Percentiles rank a stretch among this genome's conserved stretches.
phyloP scores from a whole-genome alignment of 768 basidiomycete genomes.

The Pleurotus tuber-regium region DNA sequence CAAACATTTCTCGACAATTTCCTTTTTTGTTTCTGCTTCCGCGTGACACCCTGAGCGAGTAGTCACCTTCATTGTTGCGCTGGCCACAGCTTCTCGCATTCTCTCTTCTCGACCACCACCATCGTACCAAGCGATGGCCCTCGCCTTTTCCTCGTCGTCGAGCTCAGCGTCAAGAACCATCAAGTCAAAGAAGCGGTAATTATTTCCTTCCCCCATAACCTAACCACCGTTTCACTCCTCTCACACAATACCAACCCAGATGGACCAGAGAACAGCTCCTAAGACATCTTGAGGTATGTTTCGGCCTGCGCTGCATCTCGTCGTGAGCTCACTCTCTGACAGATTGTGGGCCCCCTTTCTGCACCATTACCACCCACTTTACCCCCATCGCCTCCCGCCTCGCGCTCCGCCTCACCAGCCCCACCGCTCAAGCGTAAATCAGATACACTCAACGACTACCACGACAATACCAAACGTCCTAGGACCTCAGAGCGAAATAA shows the following conservation, averaged over 20 bases:
- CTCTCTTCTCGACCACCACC: slow-evolving; percentile 19
- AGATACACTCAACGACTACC: slow-evolving; percentile 31
- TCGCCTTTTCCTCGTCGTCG: slow-evolving; percentile 36
- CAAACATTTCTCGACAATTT: slow-evolving; percentile 14
- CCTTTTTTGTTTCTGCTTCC: slow-evolving; percentile 20
- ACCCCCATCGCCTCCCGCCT: slow-evolving; percentile 51
- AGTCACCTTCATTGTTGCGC: slow-evolving; percentile 32
- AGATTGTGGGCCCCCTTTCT: slow-evolving; percentile 42
- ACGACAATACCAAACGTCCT: slow-evolving; percentile 44
- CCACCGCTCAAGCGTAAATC: slow-evolving; percentile 48
- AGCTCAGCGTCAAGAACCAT: slow-evolving; percentile 20
- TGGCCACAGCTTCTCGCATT: slow-evolving; percentile 28
- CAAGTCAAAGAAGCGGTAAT: slow-evolving; percentile 35
- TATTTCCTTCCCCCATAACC: slow-evolving; percentile 14
- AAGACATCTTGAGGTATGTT: slow-evolving; percentile 42
- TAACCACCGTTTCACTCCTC: slow-evolving; percentile 19
- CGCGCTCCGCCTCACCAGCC: slow-evolving; percentile 46
- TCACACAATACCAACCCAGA: slow-evolving; percentile 28
- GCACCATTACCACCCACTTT: slow-evolving; percentile 43
- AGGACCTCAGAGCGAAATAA: slow-evolving; percentile 31
- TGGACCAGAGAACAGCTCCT: slow-evolving; percentile 51
- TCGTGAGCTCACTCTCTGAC: slow-evolving; percentile 9
- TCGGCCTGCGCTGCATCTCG: slow-evolving; percentile 8
- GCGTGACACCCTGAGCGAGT: slow-evolving; percentile 25
- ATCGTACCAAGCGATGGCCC: slow-evolving; percentile 28